phyloP scores from a whole-genome alignment of 768 basidiomycete genomes.

The Porpolomopsis calyptriformis region DNA sequence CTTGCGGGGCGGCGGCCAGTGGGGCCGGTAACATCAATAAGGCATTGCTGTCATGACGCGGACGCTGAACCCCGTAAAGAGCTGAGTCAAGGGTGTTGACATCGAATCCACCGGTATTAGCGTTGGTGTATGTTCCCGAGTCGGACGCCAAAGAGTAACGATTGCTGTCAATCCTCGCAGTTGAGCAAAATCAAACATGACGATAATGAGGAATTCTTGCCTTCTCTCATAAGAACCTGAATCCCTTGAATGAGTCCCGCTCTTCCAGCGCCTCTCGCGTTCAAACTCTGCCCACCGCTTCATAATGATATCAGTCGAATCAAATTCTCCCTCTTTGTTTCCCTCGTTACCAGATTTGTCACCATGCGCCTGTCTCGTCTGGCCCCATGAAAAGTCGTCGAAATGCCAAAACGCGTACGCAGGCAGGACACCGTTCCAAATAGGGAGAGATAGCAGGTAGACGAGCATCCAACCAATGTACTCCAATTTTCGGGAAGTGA shows the following conservation, averaged over 20 bases:
- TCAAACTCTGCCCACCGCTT: conserved; percentile 99
- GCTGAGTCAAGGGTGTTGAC: conserved; percentile 54
- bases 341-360: conserved; percentile 55
- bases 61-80: conserved; percentile 33
- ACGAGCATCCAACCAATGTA: conserved; percentile 97
- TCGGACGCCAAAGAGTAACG: conserved; percentile 74
- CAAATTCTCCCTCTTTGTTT: conserved; percentile 96
- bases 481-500: conserved; percentile 87
- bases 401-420: conserved; percentile 99
- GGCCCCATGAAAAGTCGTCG: conserved; percentile 97
- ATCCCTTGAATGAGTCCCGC: conserved; percentile 73
- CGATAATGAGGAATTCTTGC: conserved; percentile 27
- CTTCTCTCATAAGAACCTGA: conserved; percentile 64
- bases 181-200: conserved; percentile 2
- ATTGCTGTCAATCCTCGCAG: conserved; percentile 29
- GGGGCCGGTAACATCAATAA: conserved; percentile 69
- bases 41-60: conserved; percentile 58
- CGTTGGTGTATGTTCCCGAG: conserved; percentile 56
- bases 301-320: conserved; percentile 95
- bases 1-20: conserved; percentile 27
- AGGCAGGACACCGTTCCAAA: conserved; percentile 96
- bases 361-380: conserved; percentile 76
- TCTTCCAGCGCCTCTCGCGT: conserved; percentile 89
- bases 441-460: conserved; percentile 83
- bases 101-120: conserved; percentile 40